Evolutionary conservation across 805 yeast species (phyloP).

Genomic region (Schwanniomyces occidentalis): DNA sequence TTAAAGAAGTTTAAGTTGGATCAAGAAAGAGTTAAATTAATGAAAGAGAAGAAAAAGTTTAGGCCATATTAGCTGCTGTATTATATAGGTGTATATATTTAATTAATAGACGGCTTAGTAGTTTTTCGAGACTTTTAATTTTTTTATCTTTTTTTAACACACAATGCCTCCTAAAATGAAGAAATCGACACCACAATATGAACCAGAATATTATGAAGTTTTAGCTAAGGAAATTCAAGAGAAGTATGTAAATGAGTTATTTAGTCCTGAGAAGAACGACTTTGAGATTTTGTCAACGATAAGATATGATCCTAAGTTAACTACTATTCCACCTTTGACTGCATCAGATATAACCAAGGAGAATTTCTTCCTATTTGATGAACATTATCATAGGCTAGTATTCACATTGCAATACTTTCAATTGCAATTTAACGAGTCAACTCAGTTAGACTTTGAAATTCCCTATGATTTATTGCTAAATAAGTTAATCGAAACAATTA

Average conservation of each 20-base stretch:
- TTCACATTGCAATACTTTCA: slow-evolving; percentile 54
- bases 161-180: neutral
- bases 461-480: slow-evolving; percentile 42
- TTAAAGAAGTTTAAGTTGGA: slow-evolving; percentile 84
- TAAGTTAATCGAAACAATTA: slow-evolving; percentile 28
- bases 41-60: slow-evolving; percentile 81
- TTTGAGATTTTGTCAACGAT: slow-evolving; percentile 70
- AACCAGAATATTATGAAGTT: slow-evolving; percentile 2
- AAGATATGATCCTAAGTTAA: slow-evolving; percentile 68
- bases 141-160: neutral
- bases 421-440: slow-evolving; percentile 9
- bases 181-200: neutral
- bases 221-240: slow-evolving; percentile 9
- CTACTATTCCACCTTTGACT: slow-evolving; percentile 26
- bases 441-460: slow-evolving; percentile 35
- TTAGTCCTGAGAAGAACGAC: slow-evolving; percentile 20
- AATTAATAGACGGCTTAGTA: too few species aligned
- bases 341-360: slow-evolving; percentile 21
- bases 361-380: slow-evolving; percentile 61
- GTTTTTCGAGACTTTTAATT: too few species aligned
- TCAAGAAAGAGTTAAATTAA: slow-evolving; percentile 76
- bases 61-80: slow-evolving; percentile 80
- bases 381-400: slow-evolving; percentile 62
- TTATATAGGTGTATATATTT: too few species aligned
- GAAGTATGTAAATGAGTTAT: slow-evolving; percentile 9